These are phyloP conservation scores for Boletus albobrunnescens DNA, from an alignment of 1,284 basidiomycete genomes.

Conservation along the genomic window DNA sequence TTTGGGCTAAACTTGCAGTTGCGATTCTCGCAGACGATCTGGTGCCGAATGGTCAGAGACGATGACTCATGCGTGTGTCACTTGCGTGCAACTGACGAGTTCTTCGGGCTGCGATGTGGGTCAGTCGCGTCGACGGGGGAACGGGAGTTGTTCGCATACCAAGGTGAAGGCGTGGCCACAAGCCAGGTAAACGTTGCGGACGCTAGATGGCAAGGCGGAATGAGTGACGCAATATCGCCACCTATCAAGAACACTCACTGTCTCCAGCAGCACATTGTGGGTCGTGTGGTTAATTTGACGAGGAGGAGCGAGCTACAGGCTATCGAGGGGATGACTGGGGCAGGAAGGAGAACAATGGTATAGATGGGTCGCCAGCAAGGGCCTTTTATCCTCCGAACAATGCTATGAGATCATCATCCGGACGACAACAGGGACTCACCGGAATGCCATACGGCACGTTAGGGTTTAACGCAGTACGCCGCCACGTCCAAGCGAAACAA, in stretches of 20 bases:
- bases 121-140: conserved; percentile 9
- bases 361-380: conserved; percentile 6
- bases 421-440: conserved; percentile 21
- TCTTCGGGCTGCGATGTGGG: conserved; percentile 29
- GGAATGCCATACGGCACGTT: conserved; percentile 19
- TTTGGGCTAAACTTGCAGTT: conserved; percentile 47
- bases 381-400: conserved; percentile 28
- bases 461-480: conserved; percentile 22
- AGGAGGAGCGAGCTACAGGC: not conserved
- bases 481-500: conserved; percentile 26
- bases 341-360: conserved; percentile 9
- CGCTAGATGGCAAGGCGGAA: conserved; percentile 23
- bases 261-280: conserved; percentile 37
- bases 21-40: conserved; percentile 40
- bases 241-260: conserved; percentile 30
- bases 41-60: conserved; percentile 19
- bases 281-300: conserved; percentile 1
- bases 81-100: conserved; percentile 20
- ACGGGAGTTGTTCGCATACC: conserved; percentile 27
- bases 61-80: conserved; percentile 1
- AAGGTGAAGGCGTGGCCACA: conserved; percentile 39
- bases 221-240: conserved; percentile 10
- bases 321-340: conserved; percentile 2
- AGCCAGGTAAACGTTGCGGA: conserved; percentile 40
- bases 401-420: conserved; percentile 29